A percentile compares a stretch with the other conserved stretches of the same genome.
These are phyloP conservation scores for Oenanthe javanica DNA, from an alignment of 140 eudicot species.

Conservation along the genomic window DNA sequence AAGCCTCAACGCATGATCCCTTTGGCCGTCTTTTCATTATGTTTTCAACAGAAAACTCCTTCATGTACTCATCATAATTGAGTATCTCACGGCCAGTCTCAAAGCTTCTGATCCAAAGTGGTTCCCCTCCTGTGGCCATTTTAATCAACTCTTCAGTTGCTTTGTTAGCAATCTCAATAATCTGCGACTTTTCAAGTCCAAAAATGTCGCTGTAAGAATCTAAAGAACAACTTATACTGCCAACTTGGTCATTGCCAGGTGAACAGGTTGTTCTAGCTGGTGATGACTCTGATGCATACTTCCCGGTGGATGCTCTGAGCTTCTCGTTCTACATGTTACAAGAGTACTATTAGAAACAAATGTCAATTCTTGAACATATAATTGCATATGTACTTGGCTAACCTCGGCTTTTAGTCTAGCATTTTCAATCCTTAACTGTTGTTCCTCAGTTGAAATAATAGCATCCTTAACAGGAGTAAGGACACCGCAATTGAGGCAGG, in stretches of 20 bases:
- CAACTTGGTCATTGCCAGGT: slow-evolving; percentile 44
- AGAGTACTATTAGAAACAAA: neutral
- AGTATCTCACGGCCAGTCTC: slow-evolving; percentile 95
- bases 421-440: slow-evolving; percentile 72
- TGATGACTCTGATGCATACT: slow-evolving; percentile 46
- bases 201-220: slow-evolving; percentile 56
- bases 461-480: slow-evolving; percentile 45
- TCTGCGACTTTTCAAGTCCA: slow-evolving; percentile 56
- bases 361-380: neutral
- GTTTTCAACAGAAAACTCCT: slow-evolving; percentile 31
- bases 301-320: slow-evolving; percentile 54
- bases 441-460: slow-evolving; percentile 39
- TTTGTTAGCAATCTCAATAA: slow-evolving; percentile 51
- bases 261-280: slow-evolving; percentile 48
- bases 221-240: slow-evolving; percentile 46
- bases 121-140: slow-evolving; percentile 74
- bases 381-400: neutral
- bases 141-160: slow-evolving; percentile 71
- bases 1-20: slow-evolving; percentile 72
- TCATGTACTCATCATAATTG: slow-evolving; percentile 80
- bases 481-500: slow-evolving; percentile 78
- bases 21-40: slow-evolving; percentile 31
- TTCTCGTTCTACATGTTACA: slow-evolving; percentile 59
- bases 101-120: slow-evolving; percentile 80
- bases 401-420: slow-evolving; percentile 91